Conservation (phyloP, 2,329 filamentous ascomycete species). For the Fusarium hainanense region DNA sequence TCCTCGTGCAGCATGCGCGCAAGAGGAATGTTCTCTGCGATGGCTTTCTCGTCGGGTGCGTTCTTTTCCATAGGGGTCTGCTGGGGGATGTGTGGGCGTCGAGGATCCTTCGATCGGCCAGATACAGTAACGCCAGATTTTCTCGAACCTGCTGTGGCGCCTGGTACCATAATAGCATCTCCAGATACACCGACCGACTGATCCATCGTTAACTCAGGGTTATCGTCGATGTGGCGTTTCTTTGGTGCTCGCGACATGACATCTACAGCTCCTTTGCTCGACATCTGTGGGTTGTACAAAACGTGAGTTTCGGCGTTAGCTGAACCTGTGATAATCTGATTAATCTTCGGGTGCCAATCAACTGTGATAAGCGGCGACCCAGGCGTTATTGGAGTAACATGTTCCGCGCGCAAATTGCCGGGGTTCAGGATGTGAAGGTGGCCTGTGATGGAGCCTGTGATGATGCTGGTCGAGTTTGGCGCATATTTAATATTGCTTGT, state of each 20-base stretch:
- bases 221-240: slow-evolving; percentile 94
- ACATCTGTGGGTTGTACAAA: slow-evolving; percentile 89
- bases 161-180: slow-evolving; percentile 80
- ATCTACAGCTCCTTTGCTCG: slow-evolving; percentile 81
- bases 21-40: slow-evolving; percentile 87
- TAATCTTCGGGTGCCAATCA: slow-evolving; percentile 92
- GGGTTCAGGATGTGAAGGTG: slow-evolving; percentile 94
- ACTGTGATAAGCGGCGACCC: slow-evolving; percentile 85
- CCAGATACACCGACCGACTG: slow-evolving; percentile 83
- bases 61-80: slow-evolving; percentile 91
- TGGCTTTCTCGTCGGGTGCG: slow-evolving; percentile 89
- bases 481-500: slow-evolving; percentile 92
- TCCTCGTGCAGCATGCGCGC: slow-evolving; percentile 96
- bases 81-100: slow-evolving; percentile 84
- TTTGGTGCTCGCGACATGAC: slow-evolving; percentile 95
- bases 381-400: slow-evolving; percentile 89
- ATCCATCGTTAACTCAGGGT: slow-evolving; percentile 87
- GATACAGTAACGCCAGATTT: slow-evolving; percentile 79
- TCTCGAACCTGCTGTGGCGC: slow-evolving; percentile 64
- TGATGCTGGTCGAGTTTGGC: slow-evolving; percentile 82
- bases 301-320: slow-evolving; percentile 90
- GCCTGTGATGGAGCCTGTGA: slow-evolving; percentile 88
- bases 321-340: slow-evolving; percentile 95
- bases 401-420: slow-evolving; percentile 85
- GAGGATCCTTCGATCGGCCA: slow-evolving; percentile 80